Conservation (phyloP, 2,329 filamentous ascomycete species). For the Aspergillus sp. region DNA sequence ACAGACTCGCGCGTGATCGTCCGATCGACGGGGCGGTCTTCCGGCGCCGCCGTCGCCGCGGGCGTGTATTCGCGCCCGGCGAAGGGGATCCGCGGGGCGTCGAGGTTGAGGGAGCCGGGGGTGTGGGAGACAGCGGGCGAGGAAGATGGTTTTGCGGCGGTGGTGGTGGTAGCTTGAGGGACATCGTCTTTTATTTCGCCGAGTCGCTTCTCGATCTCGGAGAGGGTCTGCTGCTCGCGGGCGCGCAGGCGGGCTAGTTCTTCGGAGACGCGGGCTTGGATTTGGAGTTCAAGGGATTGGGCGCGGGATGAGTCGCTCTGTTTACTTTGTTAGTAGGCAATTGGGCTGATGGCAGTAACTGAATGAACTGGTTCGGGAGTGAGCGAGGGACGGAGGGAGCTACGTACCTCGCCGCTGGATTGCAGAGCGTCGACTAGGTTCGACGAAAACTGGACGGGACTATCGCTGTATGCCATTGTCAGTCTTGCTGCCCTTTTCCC, state of each 20-base stretch:
- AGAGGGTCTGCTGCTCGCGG: constrained; percentile 59
- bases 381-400: neutral
- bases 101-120: constrained; percentile 26
- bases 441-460: constrained; percentile 64
- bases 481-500: too few species aligned
- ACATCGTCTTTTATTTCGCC: constrained; percentile 28
- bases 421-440: constrained; percentile 76
- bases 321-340: constrained; percentile 4
- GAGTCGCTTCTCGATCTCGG: constrained; percentile 56
- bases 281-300: constrained; percentile 72
- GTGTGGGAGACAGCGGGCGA: constrained; percentile 13
- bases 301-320: constrained; percentile 83
- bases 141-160: constrained; percentile 15
- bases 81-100: constrained; percentile 36
- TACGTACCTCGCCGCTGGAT: constrained; percentile 68
- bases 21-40: constrained; percentile 24
- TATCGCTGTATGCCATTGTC: constrained; percentile 23
- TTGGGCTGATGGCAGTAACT: neutral
- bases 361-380: too few species aligned
- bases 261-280: constrained; percentile 75
- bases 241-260: constrained; percentile 74
- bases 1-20: constrained; percentile 45
- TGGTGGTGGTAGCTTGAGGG: constrained; percentile 20
- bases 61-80: constrained; percentile 29
- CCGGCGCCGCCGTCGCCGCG: constrained; percentile 9